A percentile compares a stretch with the other conserved stretches of the same genome.
Evolutionary conservation across 495 filamentous ascomycete species (phyloP).

Genomic region (Aspergillus taichungensis): DNA sequence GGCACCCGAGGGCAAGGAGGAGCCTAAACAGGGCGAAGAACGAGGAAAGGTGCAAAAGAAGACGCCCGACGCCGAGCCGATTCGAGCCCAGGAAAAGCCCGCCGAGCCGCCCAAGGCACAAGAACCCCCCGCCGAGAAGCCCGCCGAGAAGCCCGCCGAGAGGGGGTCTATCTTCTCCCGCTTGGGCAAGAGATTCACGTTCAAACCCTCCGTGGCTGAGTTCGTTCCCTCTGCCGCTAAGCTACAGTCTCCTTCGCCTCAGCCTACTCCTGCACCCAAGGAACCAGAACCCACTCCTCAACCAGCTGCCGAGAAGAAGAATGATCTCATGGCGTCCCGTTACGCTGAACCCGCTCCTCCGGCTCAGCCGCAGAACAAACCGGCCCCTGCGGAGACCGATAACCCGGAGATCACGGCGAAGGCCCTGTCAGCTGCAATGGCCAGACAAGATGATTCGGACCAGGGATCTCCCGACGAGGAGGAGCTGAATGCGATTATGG

Average conservation of each 20-base stretch:
- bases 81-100: background rate
- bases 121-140: background rate
- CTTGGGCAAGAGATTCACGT: constrained; percentile 57
- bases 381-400: constrained; percentile 4
- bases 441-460: constrained; percentile 14
- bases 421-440: constrained; percentile 7
- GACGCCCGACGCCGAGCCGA: constrained; percentile 4
- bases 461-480: constrained; percentile 52
- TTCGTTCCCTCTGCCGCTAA: constrained; percentile 38
- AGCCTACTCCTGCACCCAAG: background rate
- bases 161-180: constrained; percentile 46
- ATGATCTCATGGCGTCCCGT: constrained; percentile 33
- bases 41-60: constrained; percentile 16
- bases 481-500: constrained; percentile 82
- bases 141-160: constrained; percentile 13
- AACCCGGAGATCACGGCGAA: background rate
- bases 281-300: constrained; percentile 7
- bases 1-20: constrained; percentile 33
- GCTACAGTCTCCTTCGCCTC: constrained; percentile 6
- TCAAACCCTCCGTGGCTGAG: constrained; percentile 43
- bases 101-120: background rate
- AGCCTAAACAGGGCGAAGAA: constrained; percentile 30
- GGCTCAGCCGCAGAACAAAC: constrained; percentile 10
- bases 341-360: constrained; percentile 25
- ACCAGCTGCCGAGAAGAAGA: constrained; percentile 1